Base-by-base conservation (phyloP, 1,284 basidiomycete species). In the Wolfiporia cocos region DNA sequence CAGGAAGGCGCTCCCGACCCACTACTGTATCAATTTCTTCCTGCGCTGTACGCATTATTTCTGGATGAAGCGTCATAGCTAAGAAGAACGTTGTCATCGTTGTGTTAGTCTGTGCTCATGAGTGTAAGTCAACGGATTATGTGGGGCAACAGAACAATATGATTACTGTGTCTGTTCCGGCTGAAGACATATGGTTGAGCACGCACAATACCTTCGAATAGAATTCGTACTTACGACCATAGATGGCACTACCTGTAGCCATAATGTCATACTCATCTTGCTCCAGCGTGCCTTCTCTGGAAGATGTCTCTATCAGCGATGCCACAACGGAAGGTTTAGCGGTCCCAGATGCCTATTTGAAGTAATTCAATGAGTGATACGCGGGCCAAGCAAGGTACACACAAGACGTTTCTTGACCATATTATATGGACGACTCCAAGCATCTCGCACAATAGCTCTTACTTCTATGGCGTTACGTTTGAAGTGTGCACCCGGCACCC, bases 401-500 rank as follows among this genome's bases (percentile, higher is more conserved):
- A 76, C 76, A 67, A 76, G 65, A 24, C 69, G 61, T 31, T 60
- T 54, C 48, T 70, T 72, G 22, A 78, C 75, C 55, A 66, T 67
- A 1, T 22, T 5, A 20, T 30, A 42, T 6, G 41, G 41, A 1
- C 30, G 15, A 6, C 37, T 22, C n/a, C 18, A 19, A 12, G 22
- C 18, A 11, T 30, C 61, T 55, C 41, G 65, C 57, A 52, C 56
- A 14, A 56, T 38, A n/a, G 36, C 39, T 34, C 57, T 46, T 4
- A 70, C 63, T 48, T 67, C 58, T n/a, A 64, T 51, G 9, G 75
- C 75, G 14, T 68, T 64, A 5, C 69, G 63, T 49, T 78, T 77
- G 59, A 78, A 78, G 14, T 64, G 64, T 1, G 70, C 64, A 34
- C 75, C 74, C 7, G 77, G 77, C 29, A 73, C 66, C 76, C 76